Percentiles rank a stretch among this genome's conserved stretches.
These are phyloP conservation scores for Hordeum pubiflorum DNA, from an alignment of 202 grass and related monocot species.

Conservation along the genomic window DNA sequence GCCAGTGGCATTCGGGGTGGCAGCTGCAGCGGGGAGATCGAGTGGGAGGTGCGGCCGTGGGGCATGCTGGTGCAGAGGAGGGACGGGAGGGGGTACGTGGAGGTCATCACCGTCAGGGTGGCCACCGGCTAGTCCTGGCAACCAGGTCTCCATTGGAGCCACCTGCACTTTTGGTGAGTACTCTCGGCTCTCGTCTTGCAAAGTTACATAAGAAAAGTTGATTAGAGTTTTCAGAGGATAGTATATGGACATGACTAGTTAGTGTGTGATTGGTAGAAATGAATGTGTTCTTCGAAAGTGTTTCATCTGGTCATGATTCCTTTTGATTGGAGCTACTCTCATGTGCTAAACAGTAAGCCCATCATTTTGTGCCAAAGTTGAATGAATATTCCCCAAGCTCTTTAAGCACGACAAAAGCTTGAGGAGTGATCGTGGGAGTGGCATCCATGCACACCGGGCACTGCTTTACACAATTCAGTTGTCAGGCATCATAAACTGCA, in stretches of 20 bases:
- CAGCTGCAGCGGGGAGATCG: conserved; percentile 36
- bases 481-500: background rate
- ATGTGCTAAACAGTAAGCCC: background rate
- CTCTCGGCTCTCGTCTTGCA: background rate
- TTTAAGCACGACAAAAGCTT: conserved; percentile 11
- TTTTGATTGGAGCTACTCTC: background rate
- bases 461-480: background rate
- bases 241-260: background rate
- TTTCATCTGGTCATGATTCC: background rate
- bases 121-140: conserved; percentile 62
- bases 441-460: background rate
- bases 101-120: conserved; percentile 62
- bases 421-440: conserved; percentile 5
- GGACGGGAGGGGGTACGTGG: conserved; percentile 30
- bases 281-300: background rate
- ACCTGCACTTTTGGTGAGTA: conserved; percentile 72
- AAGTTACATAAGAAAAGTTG: background rate
- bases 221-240: background rate
- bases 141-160: conserved; percentile 60
- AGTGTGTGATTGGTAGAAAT: background rate
- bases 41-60: conserved; percentile 79
- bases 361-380: background rate
- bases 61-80: conserved; percentile 94
- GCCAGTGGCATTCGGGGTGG: background rate
- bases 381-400: background rate